Conservation (phyloP, 1,284 basidiomycete species). For the Boletus smithii region DNA sequence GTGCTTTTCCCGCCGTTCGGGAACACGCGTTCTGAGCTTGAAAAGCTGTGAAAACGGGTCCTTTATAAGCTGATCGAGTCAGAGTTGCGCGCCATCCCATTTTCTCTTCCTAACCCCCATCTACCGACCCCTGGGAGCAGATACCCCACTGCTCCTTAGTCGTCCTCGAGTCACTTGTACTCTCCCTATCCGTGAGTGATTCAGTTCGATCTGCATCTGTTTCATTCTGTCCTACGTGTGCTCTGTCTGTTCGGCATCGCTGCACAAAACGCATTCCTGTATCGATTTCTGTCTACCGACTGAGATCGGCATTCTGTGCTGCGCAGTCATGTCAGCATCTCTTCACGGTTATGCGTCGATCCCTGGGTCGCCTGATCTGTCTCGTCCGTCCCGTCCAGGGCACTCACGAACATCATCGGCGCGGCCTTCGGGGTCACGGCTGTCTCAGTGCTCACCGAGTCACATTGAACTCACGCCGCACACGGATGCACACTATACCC, state of each 20-base stretch:
- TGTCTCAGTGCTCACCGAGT: slow-evolving; percentile 24
- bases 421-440: slow-evolving; percentile 21
- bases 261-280: slow-evolving; percentile 15
- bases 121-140: slow-evolving; percentile 25
- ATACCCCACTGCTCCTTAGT: slow-evolving; percentile 21
- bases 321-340: slow-evolving; percentile 16
- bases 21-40: slow-evolving; percentile 41
- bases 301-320: slow-evolving; percentile 24
- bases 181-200: slow-evolving; percentile 27
- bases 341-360: slow-evolving; percentile 16
- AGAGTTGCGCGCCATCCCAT: slow-evolving; percentile 12
- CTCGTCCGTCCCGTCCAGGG: slow-evolving; percentile 28
- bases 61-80: slow-evolving; percentile 42
- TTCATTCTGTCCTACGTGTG: slow-evolving; percentile 35
- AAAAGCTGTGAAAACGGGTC: slow-evolving; percentile 39
- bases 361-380: slow-evolving; percentile 34
- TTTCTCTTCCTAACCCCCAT: slow-evolving; percentile 25
- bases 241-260: slow-evolving; percentile 17
- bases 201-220: slow-evolving; percentile 26
- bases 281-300: slow-evolving; percentile 31
- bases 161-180: slow-evolving; percentile 25
- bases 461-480: slow-evolving; percentile 15
- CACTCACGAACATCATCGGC: slow-evolving; percentile 32
- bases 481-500: slow-evolving; percentile 24
- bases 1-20: slow-evolving; percentile 23